Percentiles rank a stretch among this genome's conserved stretches.
phyloP scores from a whole-genome alignment of 768 basidiomycete species.

The Boletus subparvulus region DNA sequence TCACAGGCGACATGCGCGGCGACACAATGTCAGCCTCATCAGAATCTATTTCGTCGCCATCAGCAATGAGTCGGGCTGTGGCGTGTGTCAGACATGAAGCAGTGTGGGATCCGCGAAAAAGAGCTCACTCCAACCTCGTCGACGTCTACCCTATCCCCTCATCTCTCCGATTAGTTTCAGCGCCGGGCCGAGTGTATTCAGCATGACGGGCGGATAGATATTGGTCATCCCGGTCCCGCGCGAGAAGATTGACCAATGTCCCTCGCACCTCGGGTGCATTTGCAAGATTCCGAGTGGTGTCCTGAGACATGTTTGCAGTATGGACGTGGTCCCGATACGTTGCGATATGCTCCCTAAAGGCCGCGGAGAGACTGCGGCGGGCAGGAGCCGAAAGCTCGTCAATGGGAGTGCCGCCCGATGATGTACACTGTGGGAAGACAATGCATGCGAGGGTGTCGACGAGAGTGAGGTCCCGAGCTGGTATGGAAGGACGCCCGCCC shows the following conservation, averaged over 20 bases:
- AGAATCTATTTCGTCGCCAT: slow-evolving; percentile 63
- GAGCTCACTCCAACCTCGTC: slow-evolving; percentile 35
- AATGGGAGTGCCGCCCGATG: slow-evolving; percentile 21
- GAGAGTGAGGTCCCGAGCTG: slow-evolving; percentile 15
- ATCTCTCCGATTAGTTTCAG: slow-evolving; percentile 13
- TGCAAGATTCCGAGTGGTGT: slow-evolving; percentile 20
- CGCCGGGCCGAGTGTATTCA: slow-evolving; percentile 3
- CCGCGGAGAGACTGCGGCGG: slow-evolving; percentile 22
- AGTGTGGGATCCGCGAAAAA: background rate
- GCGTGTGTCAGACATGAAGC: slow-evolving; percentile 7
- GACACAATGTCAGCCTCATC: slow-evolving; percentile 54
- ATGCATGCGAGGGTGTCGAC: slow-evolving; percentile 21
- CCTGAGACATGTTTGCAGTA: slow-evolving; percentile 4
- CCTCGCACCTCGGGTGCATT: slow-evolving; percentile 26
- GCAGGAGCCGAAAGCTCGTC: slow-evolving; percentile 14
- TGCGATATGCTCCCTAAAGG: slow-evolving; percentile 22
- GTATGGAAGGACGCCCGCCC: slow-evolving; percentile 17
- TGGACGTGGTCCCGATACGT: slow-evolving; percentile 15
- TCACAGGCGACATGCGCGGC: slow-evolving; percentile 53
- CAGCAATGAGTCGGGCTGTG: slow-evolving; percentile 41
- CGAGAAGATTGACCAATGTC: slow-evolving; percentile 22
- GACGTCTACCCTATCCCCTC: slow-evolving; percentile 25
- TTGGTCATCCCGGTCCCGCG: slow-evolving; percentile 25
- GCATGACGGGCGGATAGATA: slow-evolving; percentile 1
- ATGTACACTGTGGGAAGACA: slow-evolving; percentile 22